phyloP scores from a whole-genome alignment of 2,329 filamentous ascomycete species.

The Xylariaceae sp. region DNA sequence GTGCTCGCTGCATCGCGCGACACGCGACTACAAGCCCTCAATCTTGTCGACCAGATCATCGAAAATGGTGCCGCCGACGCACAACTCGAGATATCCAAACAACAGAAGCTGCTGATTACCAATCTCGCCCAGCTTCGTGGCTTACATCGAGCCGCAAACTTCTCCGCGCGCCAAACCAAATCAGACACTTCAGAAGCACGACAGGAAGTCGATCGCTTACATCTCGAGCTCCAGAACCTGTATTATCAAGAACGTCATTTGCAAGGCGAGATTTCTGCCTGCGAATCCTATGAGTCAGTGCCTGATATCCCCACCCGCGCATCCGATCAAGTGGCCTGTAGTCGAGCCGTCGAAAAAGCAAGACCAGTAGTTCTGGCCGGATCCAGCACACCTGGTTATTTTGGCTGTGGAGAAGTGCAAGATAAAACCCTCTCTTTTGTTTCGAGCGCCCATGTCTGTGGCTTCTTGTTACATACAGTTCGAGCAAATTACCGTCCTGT shows the following conservation, averaged over 20 bases:
- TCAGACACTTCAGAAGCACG: slow-evolving; percentile 78
- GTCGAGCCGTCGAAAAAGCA: slow-evolving; percentile 2
- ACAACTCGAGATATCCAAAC: slow-evolving; percentile 61
- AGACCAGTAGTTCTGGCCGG: slow-evolving; percentile 11
- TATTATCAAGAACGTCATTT: slow-evolving; percentile 95
- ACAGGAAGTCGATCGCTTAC: slow-evolving; percentile 85
- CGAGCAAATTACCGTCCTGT: too few relatives aligned
- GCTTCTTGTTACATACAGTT: too few relatives aligned
- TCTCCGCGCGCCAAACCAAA: slow-evolving; percentile 82
- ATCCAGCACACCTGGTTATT: too few relatives aligned
- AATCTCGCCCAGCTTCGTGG: slow-evolving; percentile 77
- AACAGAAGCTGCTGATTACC: slow-evolving; percentile 76
- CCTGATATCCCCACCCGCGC: neutral
- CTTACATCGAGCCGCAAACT: slow-evolving; percentile 75
- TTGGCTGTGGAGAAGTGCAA: too few relatives aligned
- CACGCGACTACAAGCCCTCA: slow-evolving; percentile 67
- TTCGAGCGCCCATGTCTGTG: too few relatives aligned
- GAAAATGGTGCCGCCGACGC: slow-evolving; percentile 45
- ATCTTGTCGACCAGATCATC: slow-evolving; percentile 54
- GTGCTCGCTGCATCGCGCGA: slow-evolving; percentile 70
- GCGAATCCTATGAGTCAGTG: slow-evolving; percentile 84
- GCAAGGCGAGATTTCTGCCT: slow-evolving; percentile 82
- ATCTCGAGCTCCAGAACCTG: slow-evolving; percentile 90
- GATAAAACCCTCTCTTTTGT: too few relatives aligned
- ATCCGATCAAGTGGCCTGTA: slow-evolving; percentile 2